phyloP scores from a whole-genome alignment of 2,329 filamentous ascomycete species.

The Nothomitra cinnamomea region DNA sequence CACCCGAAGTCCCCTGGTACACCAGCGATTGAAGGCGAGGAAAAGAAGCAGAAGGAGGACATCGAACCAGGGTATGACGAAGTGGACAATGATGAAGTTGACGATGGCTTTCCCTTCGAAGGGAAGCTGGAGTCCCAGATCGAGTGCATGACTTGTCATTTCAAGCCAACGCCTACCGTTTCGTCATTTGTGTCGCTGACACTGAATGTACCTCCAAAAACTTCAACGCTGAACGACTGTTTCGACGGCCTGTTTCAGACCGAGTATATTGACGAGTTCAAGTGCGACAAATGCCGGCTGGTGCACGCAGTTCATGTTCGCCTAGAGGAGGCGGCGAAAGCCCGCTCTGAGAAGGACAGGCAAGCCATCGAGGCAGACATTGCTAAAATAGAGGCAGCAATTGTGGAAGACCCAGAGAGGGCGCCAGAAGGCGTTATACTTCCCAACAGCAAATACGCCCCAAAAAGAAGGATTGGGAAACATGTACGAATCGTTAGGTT shows the following conservation, averaged over 20 bases:
- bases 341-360: slow-evolving; percentile 34
- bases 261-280: slow-evolving; percentile 93
- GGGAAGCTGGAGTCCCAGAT: slow-evolving; percentile 88
- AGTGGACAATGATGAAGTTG: background rate
- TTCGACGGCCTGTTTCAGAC: slow-evolving; percentile 91
- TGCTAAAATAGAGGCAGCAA: slow-evolving; percentile 45
- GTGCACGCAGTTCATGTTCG: slow-evolving; percentile 55
- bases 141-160: slow-evolving; percentile 77
- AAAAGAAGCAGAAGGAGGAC: background rate
- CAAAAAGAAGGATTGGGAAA: slow-evolving; percentile 69
- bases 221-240: slow-evolving; percentile 64
- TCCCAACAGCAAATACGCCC: slow-evolving; percentile 56
- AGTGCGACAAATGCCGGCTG: slow-evolving; percentile 84
- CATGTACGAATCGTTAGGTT: slow-evolving; percentile 77
- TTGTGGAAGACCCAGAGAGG: slow-evolving; percentile 68
- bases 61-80: background rate
- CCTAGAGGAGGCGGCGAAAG: slow-evolving; percentile 38
- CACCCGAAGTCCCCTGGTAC: background rate
- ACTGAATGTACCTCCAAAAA: slow-evolving; percentile 72
- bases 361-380: slow-evolving; percentile 40
- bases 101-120: slow-evolving; percentile 73
- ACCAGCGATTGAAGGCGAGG: background rate
- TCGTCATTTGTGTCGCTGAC: slow-evolving; percentile 87
- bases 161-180: slow-evolving; percentile 67
- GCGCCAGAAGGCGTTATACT: slow-evolving; percentile 55